Percentiles rank a stretch among this genome's conserved stretches.
These are phyloP conservation scores for Aspergillus chevalieri DNA, from an alignment of 2,329 filamentous ascomycete genomes.

Conservation along the genomic window DNA sequence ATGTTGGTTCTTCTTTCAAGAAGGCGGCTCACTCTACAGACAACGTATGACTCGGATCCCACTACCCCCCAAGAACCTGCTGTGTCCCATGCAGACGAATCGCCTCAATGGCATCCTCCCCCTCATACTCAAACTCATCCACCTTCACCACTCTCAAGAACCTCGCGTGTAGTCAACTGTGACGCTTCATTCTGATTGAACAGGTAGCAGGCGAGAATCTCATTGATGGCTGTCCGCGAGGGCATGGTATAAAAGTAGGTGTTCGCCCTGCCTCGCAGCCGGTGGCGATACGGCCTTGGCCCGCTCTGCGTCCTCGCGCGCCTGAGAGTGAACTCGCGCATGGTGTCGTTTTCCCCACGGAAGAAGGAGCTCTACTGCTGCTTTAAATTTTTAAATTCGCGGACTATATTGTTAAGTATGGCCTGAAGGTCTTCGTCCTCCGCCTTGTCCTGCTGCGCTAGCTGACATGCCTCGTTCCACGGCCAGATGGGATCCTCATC, in stretches of 20 bases:
- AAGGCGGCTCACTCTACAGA: conserved; percentile 19
- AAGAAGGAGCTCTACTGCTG: conserved; percentile 15
- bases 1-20: neutral
- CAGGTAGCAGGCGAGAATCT: conserved; percentile 24
- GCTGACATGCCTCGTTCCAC: conserved; percentile 21
- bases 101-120: conserved; percentile 24
- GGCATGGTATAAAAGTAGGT: conserved; percentile 24
- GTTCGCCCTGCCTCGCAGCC: conserved; percentile 13
- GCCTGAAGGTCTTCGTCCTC: conserved; percentile 10
- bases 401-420: conserved; percentile 13
- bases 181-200: conserved; percentile 26
- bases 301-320: conserved; percentile 22
- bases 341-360: conserved; percentile 2
- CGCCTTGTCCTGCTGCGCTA: conserved; percentile 14
- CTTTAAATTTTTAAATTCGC: conserved; percentile 13
- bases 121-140: conserved; percentile 22
- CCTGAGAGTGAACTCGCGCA: conserved; percentile 13
- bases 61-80: conserved; percentile 10
- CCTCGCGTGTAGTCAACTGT: conserved; percentile 19
- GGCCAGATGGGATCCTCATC: conserved; percentile 33
- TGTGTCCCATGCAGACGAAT: conserved; percentile 13
- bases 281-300: conserved; percentile 27
- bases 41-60: conserved; percentile 17
- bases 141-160: conserved; percentile 7
- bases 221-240: conserved; percentile 21